These are phyloP conservation scores for Eucalyptus regnans DNA, from an alignment of 345 rosid species.

Conservation along the genomic window DNA sequence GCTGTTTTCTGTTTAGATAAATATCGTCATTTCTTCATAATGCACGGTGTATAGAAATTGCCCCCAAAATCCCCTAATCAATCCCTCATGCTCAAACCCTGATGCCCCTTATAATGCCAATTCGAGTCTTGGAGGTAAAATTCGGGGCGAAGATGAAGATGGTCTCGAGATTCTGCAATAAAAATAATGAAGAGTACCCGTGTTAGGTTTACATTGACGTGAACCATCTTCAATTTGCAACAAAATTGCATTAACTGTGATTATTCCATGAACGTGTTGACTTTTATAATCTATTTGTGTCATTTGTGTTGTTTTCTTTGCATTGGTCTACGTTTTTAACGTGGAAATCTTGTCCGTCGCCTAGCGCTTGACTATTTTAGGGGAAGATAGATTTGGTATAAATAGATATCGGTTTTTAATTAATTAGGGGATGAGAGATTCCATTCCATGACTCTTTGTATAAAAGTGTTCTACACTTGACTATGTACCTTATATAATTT, in stretches of 20 bases:
- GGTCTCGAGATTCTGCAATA: neutral
- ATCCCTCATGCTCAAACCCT: neutral
- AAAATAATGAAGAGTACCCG: neutral
- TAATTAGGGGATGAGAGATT: too few species aligned
- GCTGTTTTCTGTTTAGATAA: neutral
- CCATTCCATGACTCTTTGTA: too few species aligned
- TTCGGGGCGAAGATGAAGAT: neutral
- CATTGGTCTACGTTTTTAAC: too few species aligned
- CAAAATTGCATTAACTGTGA: neutral
- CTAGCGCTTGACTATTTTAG: too few species aligned
- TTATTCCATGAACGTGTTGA: neutral
- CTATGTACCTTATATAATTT: too few species aligned
- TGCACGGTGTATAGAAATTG: too few species aligned
- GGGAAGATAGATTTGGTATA: too few species aligned
- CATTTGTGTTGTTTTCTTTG: neutral
- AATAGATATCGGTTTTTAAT: too few species aligned
- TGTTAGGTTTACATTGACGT: neutral
- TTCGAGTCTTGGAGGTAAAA: neutral
- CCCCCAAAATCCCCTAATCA: neutral
- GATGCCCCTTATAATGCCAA: neutral
- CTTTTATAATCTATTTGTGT: neutral
- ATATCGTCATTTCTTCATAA: too few species aligned
- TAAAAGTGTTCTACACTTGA: too few species aligned
- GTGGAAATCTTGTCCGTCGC: too few species aligned
- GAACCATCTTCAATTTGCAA: neutral